phyloP scores from a whole-genome alignment of 1,139 yeast genomes.

The Blastobotrys proliferans region DNA sequence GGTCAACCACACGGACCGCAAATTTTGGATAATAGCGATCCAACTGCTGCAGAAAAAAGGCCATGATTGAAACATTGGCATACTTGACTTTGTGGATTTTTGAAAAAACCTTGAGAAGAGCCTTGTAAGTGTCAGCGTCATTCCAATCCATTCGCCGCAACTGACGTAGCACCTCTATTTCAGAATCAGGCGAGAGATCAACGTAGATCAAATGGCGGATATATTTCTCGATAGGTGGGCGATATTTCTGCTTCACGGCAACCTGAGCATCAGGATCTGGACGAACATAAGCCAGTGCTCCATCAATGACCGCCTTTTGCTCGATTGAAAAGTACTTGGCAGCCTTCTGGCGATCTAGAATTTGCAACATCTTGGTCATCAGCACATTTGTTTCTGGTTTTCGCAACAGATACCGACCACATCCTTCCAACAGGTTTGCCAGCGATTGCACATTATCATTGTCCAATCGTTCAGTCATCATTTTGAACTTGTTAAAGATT shows the following conservation, averaged over 20 bases:
- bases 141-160: conserved; percentile 48
- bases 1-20: conserved; percentile 52
- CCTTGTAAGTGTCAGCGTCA: conserved; percentile 39
- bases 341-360: conserved; percentile 50
- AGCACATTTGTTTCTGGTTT: conserved; percentile 57
- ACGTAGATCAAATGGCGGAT: conserved; percentile 36
- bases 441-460: conserved; percentile 22
- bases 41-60: conserved; percentile 44
- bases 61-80: conserved; percentile 50
- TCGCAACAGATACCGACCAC: conserved; percentile 64
- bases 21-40: conserved; percentile 40
- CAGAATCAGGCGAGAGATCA: conserved; percentile 45
- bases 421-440: conserved; percentile 60
- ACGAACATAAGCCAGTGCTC: conserved; percentile 54
- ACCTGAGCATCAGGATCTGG: conserved; percentile 47
- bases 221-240: conserved; percentile 33
- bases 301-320: conserved; percentile 57
- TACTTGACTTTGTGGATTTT: conserved; percentile 61
- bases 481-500: conserved; percentile 68
- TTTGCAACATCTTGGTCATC: conserved; percentile 60
- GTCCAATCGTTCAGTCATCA: conserved; percentile 35
- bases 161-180: conserved; percentile 40
- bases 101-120: conserved; percentile 51
- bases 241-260: conserved; percentile 25
- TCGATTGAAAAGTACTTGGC: conserved; percentile 50